Conservation (phyloP, 2,329 filamentous ascomycete species). For the Endoconidiophora laricicola region DNA sequence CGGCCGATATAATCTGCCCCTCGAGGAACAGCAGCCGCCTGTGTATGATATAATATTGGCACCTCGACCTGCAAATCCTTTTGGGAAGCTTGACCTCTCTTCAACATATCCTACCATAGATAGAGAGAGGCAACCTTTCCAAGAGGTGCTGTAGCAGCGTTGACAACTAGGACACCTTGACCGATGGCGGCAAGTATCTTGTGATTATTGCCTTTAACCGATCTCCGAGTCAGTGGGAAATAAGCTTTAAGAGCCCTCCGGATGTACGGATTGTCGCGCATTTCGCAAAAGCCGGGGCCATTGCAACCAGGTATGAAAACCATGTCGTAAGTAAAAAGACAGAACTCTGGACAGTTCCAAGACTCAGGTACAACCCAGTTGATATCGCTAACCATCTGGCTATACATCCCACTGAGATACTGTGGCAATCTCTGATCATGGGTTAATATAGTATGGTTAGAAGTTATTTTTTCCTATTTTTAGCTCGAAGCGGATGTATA, state of each 20-base stretch:
- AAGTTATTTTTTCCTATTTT: background rate
- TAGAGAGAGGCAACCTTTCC: conserved; percentile 3
- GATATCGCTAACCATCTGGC: conserved; percentile 5
- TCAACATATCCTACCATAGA: conserved; percentile 12
- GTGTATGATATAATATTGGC: conserved; percentile 8
- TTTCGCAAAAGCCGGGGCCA: conserved; percentile 6
- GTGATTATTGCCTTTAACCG: background rate
- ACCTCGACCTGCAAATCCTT: conserved; percentile 6
- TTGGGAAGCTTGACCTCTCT: conserved; percentile 4
- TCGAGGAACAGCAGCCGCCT: conserved; percentile 4
- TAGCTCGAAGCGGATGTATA: background rate
- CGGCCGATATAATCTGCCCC: conserved; percentile 2
- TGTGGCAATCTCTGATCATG: conserved; percentile 8
- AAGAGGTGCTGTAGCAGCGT: conserved; percentile 3
- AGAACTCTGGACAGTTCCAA: conserved; percentile 7
- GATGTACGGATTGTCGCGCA: conserved; percentile 5
- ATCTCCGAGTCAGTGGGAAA: conserved; percentile 6
- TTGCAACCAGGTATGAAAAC: conserved; percentile 8
- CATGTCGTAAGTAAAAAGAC: conserved; percentile 4
- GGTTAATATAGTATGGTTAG: background rate
- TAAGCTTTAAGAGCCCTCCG: conserved; percentile 1
- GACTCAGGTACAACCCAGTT: conserved; percentile 4
- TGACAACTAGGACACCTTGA: conserved; percentile 10
- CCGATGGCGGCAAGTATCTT: conserved; percentile 8
- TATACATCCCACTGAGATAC: conserved; percentile 5